These are phyloP conservation scores for Curvularia spicifera DNA, from an alignment of 2,329 filamentous ascomycete species.

Conservation along the genomic window DNA sequence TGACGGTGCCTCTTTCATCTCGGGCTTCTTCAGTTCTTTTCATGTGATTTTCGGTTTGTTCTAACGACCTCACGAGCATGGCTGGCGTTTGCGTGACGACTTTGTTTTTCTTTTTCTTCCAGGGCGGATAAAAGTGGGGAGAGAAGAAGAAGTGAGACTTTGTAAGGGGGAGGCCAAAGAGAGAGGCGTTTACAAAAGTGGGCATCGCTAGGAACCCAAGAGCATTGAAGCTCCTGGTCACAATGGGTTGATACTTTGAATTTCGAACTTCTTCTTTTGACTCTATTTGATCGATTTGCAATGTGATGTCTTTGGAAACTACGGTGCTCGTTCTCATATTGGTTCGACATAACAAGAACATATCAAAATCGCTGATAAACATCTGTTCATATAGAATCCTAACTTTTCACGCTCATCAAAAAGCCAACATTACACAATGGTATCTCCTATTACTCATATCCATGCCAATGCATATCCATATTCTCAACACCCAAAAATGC, in stretches of 20 bases:
- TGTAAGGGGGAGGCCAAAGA: background rate
- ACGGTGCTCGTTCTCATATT: background rate
- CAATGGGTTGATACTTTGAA: background rate
- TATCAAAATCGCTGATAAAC: background rate
- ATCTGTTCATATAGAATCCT: background rate
- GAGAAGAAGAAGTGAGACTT: background rate
- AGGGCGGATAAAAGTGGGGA: background rate
- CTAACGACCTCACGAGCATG: conserved; percentile 8
- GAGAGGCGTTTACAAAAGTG: background rate
- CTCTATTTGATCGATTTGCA: background rate
- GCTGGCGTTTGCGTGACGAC: conserved; percentile 4
- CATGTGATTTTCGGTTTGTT: background rate
- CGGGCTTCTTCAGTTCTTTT: background rate
- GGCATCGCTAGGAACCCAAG: background rate
- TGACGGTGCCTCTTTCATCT: no score
- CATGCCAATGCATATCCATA: background rate
- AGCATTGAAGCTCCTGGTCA: background rate
- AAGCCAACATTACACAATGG: background rate
- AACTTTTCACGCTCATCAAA: background rate
- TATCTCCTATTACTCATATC: background rate
- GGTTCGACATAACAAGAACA: background rate
- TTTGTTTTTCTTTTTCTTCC: background rate
- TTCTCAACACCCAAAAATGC: background rate
- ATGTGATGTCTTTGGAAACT: background rate
- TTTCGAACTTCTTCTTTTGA: background rate